A percentile compares a stretch with the other conserved stretches of the same genome.
Conservation (phyloP, 83 land plant genomes). For the Thuja plicata region DNA sequence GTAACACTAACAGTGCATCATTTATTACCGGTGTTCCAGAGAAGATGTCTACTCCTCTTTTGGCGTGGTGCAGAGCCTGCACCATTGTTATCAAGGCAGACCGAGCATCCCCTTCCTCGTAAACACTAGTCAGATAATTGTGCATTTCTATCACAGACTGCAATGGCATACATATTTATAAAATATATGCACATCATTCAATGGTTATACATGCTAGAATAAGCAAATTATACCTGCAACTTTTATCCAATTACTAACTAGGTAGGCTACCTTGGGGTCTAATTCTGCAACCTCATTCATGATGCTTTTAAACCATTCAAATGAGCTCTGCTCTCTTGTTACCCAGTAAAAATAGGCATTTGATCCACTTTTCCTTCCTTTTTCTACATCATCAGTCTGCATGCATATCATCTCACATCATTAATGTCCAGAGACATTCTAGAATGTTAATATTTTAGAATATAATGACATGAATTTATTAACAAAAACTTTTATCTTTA, state of each 20-base stretch:
- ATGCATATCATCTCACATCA: background rate
- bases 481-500: too few species aligned
- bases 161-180: background rate
- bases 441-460: too few species aligned
- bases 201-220: too few species aligned
- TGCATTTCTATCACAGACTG: constrained; percentile 58
- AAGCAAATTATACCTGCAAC: too few species aligned
- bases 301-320: constrained; percentile 81
- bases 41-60: constrained; percentile 46
- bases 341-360: constrained; percentile 87
- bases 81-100: constrained; percentile 41
- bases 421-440: too few species aligned
- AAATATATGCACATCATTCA: too few species aligned
- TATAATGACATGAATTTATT: too few species aligned
- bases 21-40: constrained; percentile 45
- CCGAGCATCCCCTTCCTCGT: constrained; percentile 54
- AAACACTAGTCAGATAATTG: constrained; percentile 53
- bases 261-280: constrained; percentile 32
- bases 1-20: background rate
- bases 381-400: constrained; percentile 15
- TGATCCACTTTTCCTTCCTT: background rate
- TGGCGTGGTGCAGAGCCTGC: constrained; percentile 49
- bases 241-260: background rate
- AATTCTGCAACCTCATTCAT: constrained; percentile 70
- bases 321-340: constrained; percentile 78